phyloP scores from a whole-genome alignment of 768 basidiomycete species.

The Myochromella boudieri region DNA sequence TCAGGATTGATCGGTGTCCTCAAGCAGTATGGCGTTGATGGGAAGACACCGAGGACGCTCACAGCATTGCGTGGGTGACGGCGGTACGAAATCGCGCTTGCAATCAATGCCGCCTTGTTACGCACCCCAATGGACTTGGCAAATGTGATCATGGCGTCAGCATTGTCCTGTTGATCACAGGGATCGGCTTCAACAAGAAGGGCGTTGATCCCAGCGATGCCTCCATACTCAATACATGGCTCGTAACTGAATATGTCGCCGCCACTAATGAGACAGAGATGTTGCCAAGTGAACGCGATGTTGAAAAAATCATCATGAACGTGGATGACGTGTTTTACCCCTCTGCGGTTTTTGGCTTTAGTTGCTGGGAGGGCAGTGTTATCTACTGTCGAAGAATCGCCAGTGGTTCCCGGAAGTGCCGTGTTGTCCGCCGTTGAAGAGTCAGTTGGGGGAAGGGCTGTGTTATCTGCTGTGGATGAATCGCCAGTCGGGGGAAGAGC shows the following conservation, averaged over 20 bases:
- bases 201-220: slow-evolving; percentile 39
- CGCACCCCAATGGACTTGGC: slow-evolving; percentile 42
- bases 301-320: slow-evolving; percentile 33
- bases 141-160: slow-evolving; percentile 51
- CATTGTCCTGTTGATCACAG: slow-evolving; percentile 49
- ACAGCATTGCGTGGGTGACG: slow-evolving; percentile 42
- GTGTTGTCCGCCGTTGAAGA: background rate
- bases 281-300: slow-evolving; percentile 42
- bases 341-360: slow-evolving; percentile 14
- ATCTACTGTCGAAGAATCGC: slow-evolving; percentile 12
- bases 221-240: slow-evolving; percentile 43
- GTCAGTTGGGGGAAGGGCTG: slow-evolving; percentile 3
- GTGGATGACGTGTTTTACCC: slow-evolving; percentile 22
- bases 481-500: no score
- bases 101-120: slow-evolving; percentile 39
- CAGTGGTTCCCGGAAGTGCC: no score
- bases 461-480: slow-evolving; percentile 7
- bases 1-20: slow-evolving; percentile 39
- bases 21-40: slow-evolving; percentile 47
- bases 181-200: slow-evolving; percentile 44
- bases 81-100: slow-evolving; percentile 42
- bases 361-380: slow-evolving; percentile 4
- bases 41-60: slow-evolving; percentile 40
- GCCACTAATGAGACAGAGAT: slow-evolving; percentile 41
- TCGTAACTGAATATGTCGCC: slow-evolving; percentile 38